phyloP scores from a whole-genome alignment of 116 monocot species.

The Papilionanthe hybrid region DNA sequence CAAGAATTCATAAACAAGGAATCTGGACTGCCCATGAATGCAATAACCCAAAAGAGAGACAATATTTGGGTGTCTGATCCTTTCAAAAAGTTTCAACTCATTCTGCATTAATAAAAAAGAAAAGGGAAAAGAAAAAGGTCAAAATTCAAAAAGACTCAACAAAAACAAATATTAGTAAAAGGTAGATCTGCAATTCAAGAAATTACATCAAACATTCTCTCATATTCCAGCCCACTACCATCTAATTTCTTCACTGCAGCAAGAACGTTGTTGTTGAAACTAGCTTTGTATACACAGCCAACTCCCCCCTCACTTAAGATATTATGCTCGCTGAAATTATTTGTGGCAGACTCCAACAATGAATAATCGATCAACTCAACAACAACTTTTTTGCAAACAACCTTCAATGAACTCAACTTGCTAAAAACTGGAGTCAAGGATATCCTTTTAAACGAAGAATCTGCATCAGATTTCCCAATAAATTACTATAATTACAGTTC shows the following conservation, averaged over 20 bases:
- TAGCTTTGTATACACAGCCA: constrained; percentile 76
- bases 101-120: constrained; percentile 39
- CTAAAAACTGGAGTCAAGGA: constrained; percentile 46
- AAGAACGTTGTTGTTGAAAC: constrained; percentile 43
- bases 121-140: background rate
- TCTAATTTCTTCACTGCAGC: constrained; percentile 87
- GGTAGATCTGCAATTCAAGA: background rate
- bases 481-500: background rate
- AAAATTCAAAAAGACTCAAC: background rate
- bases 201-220: constrained; percentile 78
- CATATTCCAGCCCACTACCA: constrained; percentile 37
- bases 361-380: constrained; percentile 53
- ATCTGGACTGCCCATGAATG: constrained; percentile 51
- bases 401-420: constrained; percentile 65
- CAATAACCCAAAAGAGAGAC: constrained; percentile 76
- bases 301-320: constrained; percentile 72
- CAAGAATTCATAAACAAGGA: constrained; percentile 88
- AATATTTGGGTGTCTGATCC: constrained; percentile 83
- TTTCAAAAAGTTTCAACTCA: constrained; percentile 78
- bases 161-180: background rate
- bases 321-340: constrained; percentile 68
- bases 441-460: constrained; percentile 30
- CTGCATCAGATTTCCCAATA: constrained; percentile 7
- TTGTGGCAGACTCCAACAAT: constrained; percentile 56
- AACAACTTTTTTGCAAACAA: constrained; percentile 39